Evolutionary conservation across 441 rosid species (phyloP).

Genomic region (Hypseocharis bilobata): DNA sequence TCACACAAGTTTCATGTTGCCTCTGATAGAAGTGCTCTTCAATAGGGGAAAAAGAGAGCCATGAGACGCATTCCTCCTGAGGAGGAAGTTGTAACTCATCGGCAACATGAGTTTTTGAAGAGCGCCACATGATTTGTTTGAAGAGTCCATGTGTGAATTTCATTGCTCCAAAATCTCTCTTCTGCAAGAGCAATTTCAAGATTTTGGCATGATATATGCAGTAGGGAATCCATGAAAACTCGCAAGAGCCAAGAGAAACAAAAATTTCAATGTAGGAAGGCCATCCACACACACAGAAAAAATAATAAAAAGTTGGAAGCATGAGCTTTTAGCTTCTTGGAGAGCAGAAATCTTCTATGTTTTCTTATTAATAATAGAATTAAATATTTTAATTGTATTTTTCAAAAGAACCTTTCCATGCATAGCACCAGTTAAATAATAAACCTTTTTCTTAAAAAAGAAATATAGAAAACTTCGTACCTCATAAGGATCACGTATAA

Average conservation of each 20-base stretch:
- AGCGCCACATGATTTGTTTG: slow-evolving; percentile 93
- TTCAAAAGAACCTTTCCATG: not conserved
- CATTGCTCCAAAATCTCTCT: slow-evolving; percentile 57
- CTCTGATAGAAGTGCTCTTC: slow-evolving; percentile 90
- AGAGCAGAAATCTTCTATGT: not conserved
- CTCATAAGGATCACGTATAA: slow-evolving; percentile 85
- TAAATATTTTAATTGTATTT: too few species aligned
- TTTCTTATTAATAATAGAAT: too few species aligned
- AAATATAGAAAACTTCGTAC: slow-evolving; percentile 27
- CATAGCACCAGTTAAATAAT: not conserved
- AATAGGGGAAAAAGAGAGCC: slow-evolving; percentile 86
- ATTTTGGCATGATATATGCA: slow-evolving; percentile 12
- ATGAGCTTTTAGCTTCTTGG: too few species aligned
- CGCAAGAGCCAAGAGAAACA: not conserved
- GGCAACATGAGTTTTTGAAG: slow-evolving; percentile 76
- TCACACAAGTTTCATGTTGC: slow-evolving; percentile 91
- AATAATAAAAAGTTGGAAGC: too few species aligned
- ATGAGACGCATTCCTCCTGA: slow-evolving; percentile 80
- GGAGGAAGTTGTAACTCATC: slow-evolving; percentile 91
- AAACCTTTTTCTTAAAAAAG: too few species aligned
- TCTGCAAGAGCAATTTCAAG: slow-evolving; percentile 37
- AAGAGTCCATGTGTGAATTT: slow-evolving; percentile 64
- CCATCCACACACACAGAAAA: too few species aligned
- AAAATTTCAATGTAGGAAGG: not conserved
- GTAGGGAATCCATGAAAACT: not conserved